Evolutionary conservation across 176 grass and related monocot species (phyloP).

Genomic region (Urochloa ruziziensis): DNA sequence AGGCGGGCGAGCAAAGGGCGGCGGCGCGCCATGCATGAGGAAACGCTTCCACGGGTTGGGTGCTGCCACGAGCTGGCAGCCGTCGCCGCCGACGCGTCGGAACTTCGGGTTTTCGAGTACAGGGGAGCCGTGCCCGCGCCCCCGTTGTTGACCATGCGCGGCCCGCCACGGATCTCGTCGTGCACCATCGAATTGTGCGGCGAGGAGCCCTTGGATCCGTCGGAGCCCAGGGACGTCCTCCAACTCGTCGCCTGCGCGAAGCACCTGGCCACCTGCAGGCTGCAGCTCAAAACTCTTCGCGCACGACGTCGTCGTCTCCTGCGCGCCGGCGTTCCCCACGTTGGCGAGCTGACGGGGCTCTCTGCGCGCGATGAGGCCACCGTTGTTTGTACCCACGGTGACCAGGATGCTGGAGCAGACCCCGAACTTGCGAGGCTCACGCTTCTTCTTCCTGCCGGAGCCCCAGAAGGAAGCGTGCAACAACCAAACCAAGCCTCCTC

Average conservation of each 20-base stretch:
- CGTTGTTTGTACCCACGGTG: background rate
- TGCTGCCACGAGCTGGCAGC: background rate
- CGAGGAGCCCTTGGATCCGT: background rate
- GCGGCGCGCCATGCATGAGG: no score
- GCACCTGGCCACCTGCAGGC: no score
- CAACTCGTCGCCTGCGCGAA: background rate
- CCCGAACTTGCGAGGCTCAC: background rate
- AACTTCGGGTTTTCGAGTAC: slow-evolving; percentile 6
- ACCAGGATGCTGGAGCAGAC: background rate
- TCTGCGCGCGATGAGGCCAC: background rate
- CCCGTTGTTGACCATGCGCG: background rate
- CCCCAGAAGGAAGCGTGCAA: background rate
- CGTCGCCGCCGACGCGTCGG: background rate
- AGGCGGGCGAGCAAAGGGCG: no score
- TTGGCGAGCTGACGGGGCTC: background rate
- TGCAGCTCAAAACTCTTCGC: no score
- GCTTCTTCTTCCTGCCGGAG: background rate
- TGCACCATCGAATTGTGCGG: background rate
- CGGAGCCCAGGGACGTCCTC: background rate
- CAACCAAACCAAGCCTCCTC: background rate
- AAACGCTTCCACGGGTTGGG: background rate
- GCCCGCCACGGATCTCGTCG: background rate
- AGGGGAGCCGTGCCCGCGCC: background rate
- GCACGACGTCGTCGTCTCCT: background rate
- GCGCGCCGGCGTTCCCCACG: background rate